These are phyloP conservation scores for Gliomastix tumulicola DNA, from an alignment of 2,329 filamentous ascomycete species.

Conservation along the genomic window DNA sequence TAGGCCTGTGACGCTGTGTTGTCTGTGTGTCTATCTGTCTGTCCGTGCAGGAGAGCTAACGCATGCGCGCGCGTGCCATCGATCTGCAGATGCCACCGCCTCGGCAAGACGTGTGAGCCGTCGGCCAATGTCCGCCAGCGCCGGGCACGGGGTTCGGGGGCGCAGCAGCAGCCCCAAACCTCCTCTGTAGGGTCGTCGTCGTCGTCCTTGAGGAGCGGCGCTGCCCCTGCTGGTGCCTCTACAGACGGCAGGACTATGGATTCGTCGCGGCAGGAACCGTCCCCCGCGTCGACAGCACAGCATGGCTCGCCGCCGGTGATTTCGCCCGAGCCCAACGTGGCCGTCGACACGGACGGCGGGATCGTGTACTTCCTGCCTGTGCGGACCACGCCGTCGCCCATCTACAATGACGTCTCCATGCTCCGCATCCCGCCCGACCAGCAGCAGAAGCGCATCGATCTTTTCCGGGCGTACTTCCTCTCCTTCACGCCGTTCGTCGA, in stretches of 20 bases:
- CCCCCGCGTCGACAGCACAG: too few relatives aligned
- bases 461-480: conserved; percentile 8
- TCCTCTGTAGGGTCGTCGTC: too few relatives aligned
- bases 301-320: conserved; percentile 1
- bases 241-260: too few relatives aligned
- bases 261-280: too few relatives aligned
- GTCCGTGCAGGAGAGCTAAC: too few relatives aligned
- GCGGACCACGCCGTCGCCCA: conserved; percentile 1
- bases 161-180: too few relatives aligned
- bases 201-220: too few relatives aligned
- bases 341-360: conserved; percentile 17
- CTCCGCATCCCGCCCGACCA: conserved; percentile 3
- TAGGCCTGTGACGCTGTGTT: too few relatives aligned
- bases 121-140: conserved; percentile 22
- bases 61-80: too few relatives aligned
- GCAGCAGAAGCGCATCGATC: conserved; percentile 6
- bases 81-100: conserved; percentile 27
- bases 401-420: conserved; percentile 5
- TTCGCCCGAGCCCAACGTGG: conserved; percentile 9
- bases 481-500: conserved; percentile 17
- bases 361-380: conserved; percentile 17
- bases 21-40: too few relatives aligned
- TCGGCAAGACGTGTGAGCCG: conserved; percentile 30
- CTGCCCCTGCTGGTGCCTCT: conserved; percentile 2
- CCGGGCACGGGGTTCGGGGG: too few relatives aligned